phyloP scores from a whole-genome alignment of 1,284 basidiomycete species.

The Termitomyces sp. region DNA sequence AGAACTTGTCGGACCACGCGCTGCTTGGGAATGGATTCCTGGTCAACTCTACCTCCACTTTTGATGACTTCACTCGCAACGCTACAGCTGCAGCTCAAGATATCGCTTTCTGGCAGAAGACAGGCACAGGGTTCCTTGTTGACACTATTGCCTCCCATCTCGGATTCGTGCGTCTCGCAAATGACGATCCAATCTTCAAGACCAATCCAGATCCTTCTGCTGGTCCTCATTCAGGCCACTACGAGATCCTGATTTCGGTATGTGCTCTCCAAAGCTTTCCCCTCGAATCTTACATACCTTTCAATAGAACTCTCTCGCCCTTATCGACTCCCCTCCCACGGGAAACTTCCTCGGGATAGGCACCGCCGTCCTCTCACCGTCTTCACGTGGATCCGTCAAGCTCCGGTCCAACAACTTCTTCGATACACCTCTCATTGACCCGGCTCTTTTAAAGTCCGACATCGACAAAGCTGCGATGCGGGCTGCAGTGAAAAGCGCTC shows the following conservation, averaged over 20 bases:
- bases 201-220: constrained; percentile 15
- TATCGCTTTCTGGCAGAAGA: constrained; percentile 14
- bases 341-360: constrained; percentile 11
- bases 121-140: constrained; percentile 13
- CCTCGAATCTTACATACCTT: background rate
- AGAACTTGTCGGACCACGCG: constrained; percentile 39
- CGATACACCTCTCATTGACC: constrained; percentile 35
- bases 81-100: constrained; percentile 4
- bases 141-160: constrained; percentile 13
- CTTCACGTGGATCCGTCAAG: constrained; percentile 14
- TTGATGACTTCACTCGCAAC: constrained; percentile 4
- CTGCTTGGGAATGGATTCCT: constrained; percentile 25
- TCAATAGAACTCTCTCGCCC: constrained; percentile 4
- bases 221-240: constrained; percentile 18
- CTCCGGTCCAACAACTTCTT: constrained; percentile 33
- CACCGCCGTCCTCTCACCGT: constrained; percentile 10
- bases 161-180: constrained; percentile 14
- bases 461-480: constrained; percentile 33
- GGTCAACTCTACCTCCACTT: constrained; percentile 9
- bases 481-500: constrained; percentile 27
- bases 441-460: constrained; percentile 29
- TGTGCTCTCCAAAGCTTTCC: constrained; percentile 5
- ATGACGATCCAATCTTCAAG: constrained; percentile 1
- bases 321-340: constrained; percentile 1
- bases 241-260: constrained; percentile 18